These are phyloP conservation scores for Botryotinia calthae DNA, from an alignment of 2,329 filamentous ascomycete genomes.

Conservation along the genomic window DNA sequence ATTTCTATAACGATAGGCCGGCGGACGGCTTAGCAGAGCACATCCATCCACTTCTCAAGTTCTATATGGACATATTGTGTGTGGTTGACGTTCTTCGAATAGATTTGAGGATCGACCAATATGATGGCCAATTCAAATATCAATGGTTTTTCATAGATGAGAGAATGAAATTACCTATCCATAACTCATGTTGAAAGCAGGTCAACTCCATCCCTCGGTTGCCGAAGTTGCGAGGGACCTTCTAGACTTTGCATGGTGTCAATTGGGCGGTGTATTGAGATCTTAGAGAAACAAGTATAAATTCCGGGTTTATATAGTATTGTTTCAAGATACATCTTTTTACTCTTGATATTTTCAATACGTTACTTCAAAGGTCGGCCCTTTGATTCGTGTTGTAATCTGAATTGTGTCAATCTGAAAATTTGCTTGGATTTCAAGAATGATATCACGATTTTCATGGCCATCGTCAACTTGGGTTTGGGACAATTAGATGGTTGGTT, in stretches of 20 bases:
- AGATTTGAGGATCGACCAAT: background rate
- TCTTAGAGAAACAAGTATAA: background rate
- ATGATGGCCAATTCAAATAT: no score
- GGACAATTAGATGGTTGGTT: accelerated
- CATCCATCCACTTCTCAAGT: no score
- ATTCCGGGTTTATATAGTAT: background rate
- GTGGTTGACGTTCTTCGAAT: no score
- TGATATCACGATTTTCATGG: background rate
- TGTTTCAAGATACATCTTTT: background rate
- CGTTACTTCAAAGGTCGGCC: no score
- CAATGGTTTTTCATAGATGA: background rate
- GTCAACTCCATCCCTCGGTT: background rate
- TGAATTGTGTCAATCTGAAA: no score
- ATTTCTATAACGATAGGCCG: no score
- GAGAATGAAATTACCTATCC: background rate
- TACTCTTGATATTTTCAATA: background rate
- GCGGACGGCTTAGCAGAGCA: background rate
- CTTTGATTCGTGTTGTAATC: no score
- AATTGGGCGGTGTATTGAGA: no score
- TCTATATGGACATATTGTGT: background rate
- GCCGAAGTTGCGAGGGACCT: background rate
- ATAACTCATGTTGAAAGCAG: background rate
- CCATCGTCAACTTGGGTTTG: background rate
- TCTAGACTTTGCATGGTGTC: background rate
- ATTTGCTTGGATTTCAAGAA: background rate